Evolutionary conservation across 2,329 filamentous ascomycete species (phyloP).

Genomic region (Fusarium subglutinans): DNA sequence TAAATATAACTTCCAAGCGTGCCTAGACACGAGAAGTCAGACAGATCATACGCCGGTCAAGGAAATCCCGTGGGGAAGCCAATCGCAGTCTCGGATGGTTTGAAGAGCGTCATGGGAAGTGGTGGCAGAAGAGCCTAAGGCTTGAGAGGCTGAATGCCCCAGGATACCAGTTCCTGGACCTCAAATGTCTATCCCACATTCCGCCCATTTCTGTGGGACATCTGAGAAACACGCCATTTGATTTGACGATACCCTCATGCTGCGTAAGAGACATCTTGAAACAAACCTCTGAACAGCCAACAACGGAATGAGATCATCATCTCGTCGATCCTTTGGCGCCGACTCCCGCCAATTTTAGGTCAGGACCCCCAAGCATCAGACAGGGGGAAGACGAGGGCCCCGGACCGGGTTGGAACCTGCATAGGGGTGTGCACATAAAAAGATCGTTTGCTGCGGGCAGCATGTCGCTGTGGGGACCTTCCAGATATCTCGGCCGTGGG

Average conservation of each 20-base stretch:
- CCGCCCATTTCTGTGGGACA: constrained; percentile 29
- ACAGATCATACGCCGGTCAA: constrained; percentile 6
- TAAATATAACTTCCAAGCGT: constrained; percentile 9
- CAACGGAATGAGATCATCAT: constrained; percentile 45
- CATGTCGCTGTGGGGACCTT: constrained; percentile 32
- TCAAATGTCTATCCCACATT: constrained; percentile 28
- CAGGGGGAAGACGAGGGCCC: constrained; percentile 22
- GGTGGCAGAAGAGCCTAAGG: constrained; percentile 15
- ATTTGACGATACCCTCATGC: constrained; percentile 33
- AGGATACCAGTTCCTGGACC: constrained; percentile 24
- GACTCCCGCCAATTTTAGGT: constrained; percentile 42
- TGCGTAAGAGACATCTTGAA: constrained; percentile 38
- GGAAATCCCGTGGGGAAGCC: constrained; percentile 34
- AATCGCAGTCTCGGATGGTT: constrained; percentile 36
- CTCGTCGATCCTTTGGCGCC: constrained; percentile 43
- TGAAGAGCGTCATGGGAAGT: constrained; percentile 37
- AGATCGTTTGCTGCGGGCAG: constrained; percentile 15
- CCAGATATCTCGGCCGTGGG: constrained; percentile 40
- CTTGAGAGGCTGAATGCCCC: constrained; percentile 26
- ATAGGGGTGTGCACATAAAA: constrained; percentile 33
- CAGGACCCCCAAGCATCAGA: constrained; percentile 33
- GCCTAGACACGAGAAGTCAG: constrained; percentile 13
- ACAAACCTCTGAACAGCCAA: constrained; percentile 43
- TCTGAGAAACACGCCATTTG: constrained; percentile 20
- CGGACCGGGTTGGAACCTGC: constrained; percentile 4